Conservation (phyloP, 2,329 filamentous ascomycete species). For the Trichoderma sp. region DNA sequence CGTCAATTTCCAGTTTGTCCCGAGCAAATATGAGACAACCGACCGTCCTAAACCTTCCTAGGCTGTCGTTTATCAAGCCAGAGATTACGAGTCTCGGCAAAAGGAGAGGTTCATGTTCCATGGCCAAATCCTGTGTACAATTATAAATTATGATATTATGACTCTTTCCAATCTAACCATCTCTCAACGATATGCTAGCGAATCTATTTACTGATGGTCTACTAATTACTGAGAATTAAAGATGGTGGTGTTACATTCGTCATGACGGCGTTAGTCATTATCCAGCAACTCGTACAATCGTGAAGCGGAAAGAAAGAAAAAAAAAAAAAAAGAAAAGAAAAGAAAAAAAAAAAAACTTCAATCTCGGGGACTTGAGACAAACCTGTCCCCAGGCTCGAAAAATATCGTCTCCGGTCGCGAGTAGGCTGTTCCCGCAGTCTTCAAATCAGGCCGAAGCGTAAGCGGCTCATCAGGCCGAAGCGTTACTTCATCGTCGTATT, state of each 20-base stretch:
- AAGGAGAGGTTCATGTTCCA: neutral
- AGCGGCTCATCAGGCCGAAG: neutral
- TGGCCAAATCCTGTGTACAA: neutral
- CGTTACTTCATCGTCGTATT: neutral
- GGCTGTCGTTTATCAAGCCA: neutral
- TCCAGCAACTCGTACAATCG: constrained; percentile 1
- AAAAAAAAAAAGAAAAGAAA: neutral
- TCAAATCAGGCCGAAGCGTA: neutral
- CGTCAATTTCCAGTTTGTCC: constrained; percentile 32
- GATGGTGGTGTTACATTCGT: constrained; percentile 4
- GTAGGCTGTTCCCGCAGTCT: neutral
- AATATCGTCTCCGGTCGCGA: constrained; percentile 1
- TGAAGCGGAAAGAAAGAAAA: neutral
- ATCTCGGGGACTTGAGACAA: neutral
- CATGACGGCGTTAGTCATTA: constrained; percentile 15
- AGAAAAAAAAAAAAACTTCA: neutral
- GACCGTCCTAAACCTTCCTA: constrained; percentile 15
- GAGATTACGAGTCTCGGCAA: neutral
- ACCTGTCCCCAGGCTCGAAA: constrained; percentile 6
- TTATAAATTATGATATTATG: constrained; percentile 7
- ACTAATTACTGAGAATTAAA: neutral
- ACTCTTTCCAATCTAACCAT: neutral
- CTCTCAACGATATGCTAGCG: neutral
- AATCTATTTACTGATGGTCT: neutral
- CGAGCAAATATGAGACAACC: constrained; percentile 27